phyloP scores from a whole-genome alignment of 2,329 filamentous ascomycete genomes.

The Helotiales sp. region DNA sequence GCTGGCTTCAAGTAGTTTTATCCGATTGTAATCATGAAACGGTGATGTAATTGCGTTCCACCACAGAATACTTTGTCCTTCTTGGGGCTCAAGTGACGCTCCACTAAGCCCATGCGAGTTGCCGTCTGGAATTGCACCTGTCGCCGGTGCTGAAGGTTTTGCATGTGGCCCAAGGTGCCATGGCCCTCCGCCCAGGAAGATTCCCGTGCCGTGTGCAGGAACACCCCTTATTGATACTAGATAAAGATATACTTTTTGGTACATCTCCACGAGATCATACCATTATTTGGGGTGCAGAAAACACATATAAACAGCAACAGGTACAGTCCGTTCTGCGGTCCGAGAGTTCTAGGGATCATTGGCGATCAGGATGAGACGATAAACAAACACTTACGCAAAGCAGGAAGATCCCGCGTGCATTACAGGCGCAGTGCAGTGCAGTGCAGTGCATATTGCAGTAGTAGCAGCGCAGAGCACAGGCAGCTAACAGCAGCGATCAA shows the following conservation, averaged over 20 bases:
- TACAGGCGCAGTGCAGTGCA: slow-evolving; percentile 21
- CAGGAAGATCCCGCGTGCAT: slow-evolving; percentile 30
- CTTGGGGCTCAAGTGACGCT: slow-evolving; percentile 7
- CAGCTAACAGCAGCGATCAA: slow-evolving; percentile 29
- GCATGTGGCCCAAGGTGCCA: not conserved
- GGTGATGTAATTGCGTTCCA: not conserved
- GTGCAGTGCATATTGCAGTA: slow-evolving; percentile 12
- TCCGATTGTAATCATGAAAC: slow-evolving; percentile 11
- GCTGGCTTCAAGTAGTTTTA: not conserved
- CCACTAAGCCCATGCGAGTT: slow-evolving; percentile 3
- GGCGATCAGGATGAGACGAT: slow-evolving; percentile 19
- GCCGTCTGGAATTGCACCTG: slow-evolving; percentile 1
- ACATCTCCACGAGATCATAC: slow-evolving; percentile 6
- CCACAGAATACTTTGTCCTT: not conserved
- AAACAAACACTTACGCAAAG: slow-evolving; percentile 22
- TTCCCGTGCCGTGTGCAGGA: slow-evolving; percentile 10
- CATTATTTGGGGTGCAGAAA: not conserved
- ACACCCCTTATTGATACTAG: slow-evolving; percentile 5
- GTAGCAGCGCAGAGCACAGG: slow-evolving; percentile 4
- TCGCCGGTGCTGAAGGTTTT: not conserved
- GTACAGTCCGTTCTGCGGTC: slow-evolving; percentile 7
- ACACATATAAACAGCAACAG: slow-evolving; percentile 4
- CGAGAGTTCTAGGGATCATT: not conserved
- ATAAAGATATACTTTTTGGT: not conserved
- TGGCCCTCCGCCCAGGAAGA: not conserved